Evolutionary conservation across 805 yeast species (phyloP).

Genomic region (Sugiyamaella mastotermitis): DNA sequence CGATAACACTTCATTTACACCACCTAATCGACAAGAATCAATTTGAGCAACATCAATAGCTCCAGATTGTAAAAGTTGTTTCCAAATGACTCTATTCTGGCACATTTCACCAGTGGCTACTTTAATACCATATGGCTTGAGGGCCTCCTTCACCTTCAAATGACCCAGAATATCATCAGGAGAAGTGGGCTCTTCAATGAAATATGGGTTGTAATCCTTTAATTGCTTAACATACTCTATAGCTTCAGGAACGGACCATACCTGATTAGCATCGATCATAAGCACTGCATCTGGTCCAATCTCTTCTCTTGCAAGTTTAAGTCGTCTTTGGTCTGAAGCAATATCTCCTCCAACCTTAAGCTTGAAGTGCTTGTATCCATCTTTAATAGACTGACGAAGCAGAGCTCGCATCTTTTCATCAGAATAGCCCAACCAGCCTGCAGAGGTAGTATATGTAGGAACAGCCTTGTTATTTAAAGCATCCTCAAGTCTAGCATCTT

Average conservation of each 20-base stretch:
- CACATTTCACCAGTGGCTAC: slow-evolving; percentile 31
- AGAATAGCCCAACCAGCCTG: slow-evolving; percentile 37
- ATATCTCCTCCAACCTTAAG: slow-evolving; percentile 35
- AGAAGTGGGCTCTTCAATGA: slow-evolving; percentile 30
- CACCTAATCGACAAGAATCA: slow-evolving; percentile 29
- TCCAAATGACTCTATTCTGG: slow-evolving; percentile 28
- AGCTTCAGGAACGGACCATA: slow-evolving; percentile 30
- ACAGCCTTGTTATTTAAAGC: slow-evolving; percentile 32
- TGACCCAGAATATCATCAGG: slow-evolving; percentile 30
- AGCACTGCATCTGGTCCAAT: slow-evolving; percentile 24
- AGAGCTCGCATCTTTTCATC: slow-evolving; percentile 35
- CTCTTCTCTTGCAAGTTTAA: slow-evolving; percentile 31
- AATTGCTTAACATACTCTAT: slow-evolving; percentile 25
- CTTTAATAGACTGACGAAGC: slow-evolving; percentile 28
- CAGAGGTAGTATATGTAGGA: slow-evolving; percentile 38
- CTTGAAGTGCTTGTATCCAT: slow-evolving; percentile 34
- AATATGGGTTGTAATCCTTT: slow-evolving; percentile 26
- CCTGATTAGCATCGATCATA: slow-evolving; percentile 30
- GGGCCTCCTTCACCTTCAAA: slow-evolving; percentile 22
- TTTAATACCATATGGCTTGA: slow-evolving; percentile 23
- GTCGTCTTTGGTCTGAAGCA: slow-evolving; percentile 30
- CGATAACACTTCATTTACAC: slow-evolving; percentile 29
- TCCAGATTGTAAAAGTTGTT: slow-evolving; percentile 23
- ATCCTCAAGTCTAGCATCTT: slow-evolving; percentile 27
- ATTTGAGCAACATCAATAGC: slow-evolving; percentile 28